phyloP scores from a whole-genome alignment of 495 filamentous ascomycete species.

The Alectoria sarmentosa region DNA sequence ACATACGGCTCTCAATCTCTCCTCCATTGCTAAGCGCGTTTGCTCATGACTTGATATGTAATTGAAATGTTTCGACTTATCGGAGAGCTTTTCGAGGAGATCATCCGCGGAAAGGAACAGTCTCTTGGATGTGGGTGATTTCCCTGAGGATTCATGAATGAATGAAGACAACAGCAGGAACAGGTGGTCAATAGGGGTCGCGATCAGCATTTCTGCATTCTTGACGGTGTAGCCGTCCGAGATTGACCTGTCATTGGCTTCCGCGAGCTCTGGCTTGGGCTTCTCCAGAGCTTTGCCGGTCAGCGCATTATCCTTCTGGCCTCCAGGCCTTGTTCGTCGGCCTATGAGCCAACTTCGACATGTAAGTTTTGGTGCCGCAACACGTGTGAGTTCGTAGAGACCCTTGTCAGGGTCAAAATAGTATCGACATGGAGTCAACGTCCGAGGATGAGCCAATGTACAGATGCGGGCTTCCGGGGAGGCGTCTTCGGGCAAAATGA shows the following conservation, averaged over 20 bases:
- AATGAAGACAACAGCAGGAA: conserved; percentile 77
- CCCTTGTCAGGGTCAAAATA: conserved; percentile 73
- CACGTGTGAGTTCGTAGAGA: conserved; percentile 78
- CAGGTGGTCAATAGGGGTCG: conserved; percentile 75
- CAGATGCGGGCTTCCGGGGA: conserved; percentile 61
- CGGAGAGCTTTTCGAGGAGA: conserved; percentile 61
- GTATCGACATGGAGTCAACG: conserved; percentile 57
- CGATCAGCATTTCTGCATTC: conserved; percentile 64
- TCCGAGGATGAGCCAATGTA: conserved; percentile 73
- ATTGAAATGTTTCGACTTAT: conserved; percentile 48
- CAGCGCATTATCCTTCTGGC: not conserved
- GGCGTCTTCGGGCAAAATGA: conserved; percentile 68
- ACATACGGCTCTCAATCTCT: conserved; percentile 58
- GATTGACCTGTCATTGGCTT: conserved; percentile 6
- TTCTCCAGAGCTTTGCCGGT: conserved; percentile 26
- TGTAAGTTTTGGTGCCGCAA: conserved; percentile 54
- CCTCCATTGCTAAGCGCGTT: conserved; percentile 37
- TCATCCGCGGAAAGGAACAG: conserved; percentile 77
- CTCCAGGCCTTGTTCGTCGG: conserved; percentile 4
- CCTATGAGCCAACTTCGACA: conserved; percentile 60
- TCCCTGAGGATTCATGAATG: conserved; percentile 33
- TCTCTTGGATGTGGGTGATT: conserved; percentile 40
- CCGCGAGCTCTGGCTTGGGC: conserved; percentile 26
- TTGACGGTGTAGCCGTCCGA: conserved; percentile 46
- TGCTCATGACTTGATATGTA: conserved; percentile 47